These are phyloP conservation scores for Epichloe hybrida DNA, from an alignment of 2,329 filamentous ascomycete genomes.

Conservation along the genomic window DNA sequence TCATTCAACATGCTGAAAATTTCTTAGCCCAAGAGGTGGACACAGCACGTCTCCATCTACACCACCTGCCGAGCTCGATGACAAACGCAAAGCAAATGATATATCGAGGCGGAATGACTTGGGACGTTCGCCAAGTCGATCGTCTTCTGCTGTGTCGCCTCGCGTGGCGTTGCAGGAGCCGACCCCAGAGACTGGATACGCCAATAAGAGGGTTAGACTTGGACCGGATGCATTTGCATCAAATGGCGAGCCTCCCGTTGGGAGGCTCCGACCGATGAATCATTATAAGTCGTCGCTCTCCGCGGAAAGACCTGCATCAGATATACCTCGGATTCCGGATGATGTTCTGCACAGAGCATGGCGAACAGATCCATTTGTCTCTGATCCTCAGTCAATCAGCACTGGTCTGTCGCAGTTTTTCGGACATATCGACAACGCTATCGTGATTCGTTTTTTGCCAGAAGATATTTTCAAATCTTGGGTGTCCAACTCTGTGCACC, in stretches of 20 bases:
- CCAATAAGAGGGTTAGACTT: conserved; percentile 39
- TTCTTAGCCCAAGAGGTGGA: conserved; percentile 39
- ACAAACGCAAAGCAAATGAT: conserved; percentile 19
- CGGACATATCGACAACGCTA: conserved; percentile 26
- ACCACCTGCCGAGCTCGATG: conserved; percentile 36
- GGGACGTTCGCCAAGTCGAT: conserved; percentile 27
- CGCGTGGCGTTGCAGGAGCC: conserved; percentile 22
- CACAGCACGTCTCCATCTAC: conserved; percentile 43
- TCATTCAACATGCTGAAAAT: conserved; percentile 2
- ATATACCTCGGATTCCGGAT: conserved; percentile 35
- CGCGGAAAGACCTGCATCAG: conserved; percentile 23
- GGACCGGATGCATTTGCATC: conserved; percentile 33
- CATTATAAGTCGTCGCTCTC: conserved; percentile 21
- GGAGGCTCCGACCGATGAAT: conserved; percentile 21
- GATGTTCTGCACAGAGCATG: conserved; percentile 35
- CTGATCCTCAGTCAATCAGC: conserved; percentile 26
- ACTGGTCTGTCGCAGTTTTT: conserved; percentile 29
- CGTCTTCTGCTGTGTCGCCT: conserved; percentile 36
- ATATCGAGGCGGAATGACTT: conserved; percentile 17
- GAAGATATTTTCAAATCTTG: conserved; percentile 26
- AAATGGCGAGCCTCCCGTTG: conserved; percentile 17
- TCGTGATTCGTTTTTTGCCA: conserved; percentile 29
- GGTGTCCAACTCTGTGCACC: conserved; percentile 20
- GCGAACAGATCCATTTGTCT: conserved; percentile 35
- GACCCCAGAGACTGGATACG: conserved; percentile 22